A percentile compares a stretch with the other conserved stretches of the same genome.
Evolutionary conservation across 345 rosid genomes (phyloP).

Genomic region (Lepidium aucheri): DNA sequence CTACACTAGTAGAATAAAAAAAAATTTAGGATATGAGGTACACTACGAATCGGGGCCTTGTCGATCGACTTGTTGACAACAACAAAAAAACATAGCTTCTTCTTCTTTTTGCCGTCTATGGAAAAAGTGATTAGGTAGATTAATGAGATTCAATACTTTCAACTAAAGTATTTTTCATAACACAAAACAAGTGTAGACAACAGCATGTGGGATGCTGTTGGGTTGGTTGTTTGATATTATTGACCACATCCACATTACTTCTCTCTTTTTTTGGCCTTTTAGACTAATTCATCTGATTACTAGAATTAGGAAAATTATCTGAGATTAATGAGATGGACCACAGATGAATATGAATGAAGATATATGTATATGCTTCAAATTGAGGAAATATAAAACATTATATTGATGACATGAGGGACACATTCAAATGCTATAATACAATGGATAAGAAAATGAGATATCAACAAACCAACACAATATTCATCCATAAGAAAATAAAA

Average conservation of each 20-base stretch:
- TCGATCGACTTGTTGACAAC: no score
- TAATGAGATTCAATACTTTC: neutral
- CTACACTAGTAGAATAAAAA: no score
- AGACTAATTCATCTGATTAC: neutral
- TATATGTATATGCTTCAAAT: neutral
- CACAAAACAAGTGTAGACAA: neutral
- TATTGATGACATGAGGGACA: slow-evolving; percentile 11
- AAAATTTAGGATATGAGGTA: no score
- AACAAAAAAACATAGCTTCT: no score
- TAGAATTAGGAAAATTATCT: neutral
- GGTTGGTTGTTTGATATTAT: neutral
- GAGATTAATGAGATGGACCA: slow-evolving; percentile 7
- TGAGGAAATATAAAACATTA: slow-evolving; percentile 2
- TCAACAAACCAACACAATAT: slow-evolving; percentile 8
- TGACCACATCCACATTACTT: no score
- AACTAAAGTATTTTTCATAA: neutral
- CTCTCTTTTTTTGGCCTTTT: neutral
- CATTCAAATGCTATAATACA: slow-evolving; percentile 7
- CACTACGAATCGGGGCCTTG: no score
- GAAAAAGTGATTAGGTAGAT: neutral
- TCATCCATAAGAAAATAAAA: slow-evolving; percentile 1
- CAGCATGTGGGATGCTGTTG: slow-evolving; percentile 3
- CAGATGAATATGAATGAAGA: neutral
- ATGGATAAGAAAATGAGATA: slow-evolving; percentile 15
- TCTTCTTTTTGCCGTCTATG: neutral